A percentile compares a stretch with the other conserved stretches of the same genome.
Conservation (phyloP, 176 grass and related monocot genomes). For the Panicum miliaceum region DNA sequence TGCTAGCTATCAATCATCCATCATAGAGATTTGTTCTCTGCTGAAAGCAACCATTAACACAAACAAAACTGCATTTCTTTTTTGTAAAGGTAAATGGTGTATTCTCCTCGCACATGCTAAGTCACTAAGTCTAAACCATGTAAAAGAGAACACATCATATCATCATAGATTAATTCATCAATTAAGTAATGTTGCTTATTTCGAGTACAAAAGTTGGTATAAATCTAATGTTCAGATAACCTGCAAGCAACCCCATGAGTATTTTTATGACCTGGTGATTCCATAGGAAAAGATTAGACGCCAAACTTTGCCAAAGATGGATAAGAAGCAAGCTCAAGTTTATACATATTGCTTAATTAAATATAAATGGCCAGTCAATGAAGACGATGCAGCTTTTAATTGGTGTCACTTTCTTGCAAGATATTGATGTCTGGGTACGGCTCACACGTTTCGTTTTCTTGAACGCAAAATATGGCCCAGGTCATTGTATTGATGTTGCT, state of each 20-base stretch:
- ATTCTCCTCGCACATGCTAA: background rate
- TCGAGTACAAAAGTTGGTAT: background rate
- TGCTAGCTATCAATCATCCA: background rate
- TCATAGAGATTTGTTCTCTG: background rate
- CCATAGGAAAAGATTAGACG: background rate
- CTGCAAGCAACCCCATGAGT: constrained; percentile 28
- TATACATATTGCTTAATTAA: background rate
- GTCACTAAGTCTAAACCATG: background rate
- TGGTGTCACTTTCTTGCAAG: constrained; percentile 33
- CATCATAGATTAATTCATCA: background rate
- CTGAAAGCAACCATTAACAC: constrained; percentile 16
- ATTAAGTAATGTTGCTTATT: constrained; percentile 19
- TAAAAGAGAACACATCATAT: background rate
- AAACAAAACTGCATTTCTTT: background rate
- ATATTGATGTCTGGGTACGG: constrained; percentile 28
- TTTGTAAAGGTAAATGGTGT: background rate
- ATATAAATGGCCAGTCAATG: constrained; percentile 11
- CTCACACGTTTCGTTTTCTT: constrained; percentile 17
- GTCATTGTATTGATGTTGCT: background rate
- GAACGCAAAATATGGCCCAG: background rate
- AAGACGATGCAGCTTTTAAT: background rate
- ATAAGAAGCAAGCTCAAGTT: constrained; percentile 4
- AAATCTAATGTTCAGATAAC: background rate
- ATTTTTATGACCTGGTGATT: background rate
- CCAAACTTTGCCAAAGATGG: background rate